Percentiles rank a stretch among this genome's conserved stretches.
Evolutionary conservation across 768 basidiomycete species (phyloP).

Genomic region (Naganishia kalamii): DNA sequence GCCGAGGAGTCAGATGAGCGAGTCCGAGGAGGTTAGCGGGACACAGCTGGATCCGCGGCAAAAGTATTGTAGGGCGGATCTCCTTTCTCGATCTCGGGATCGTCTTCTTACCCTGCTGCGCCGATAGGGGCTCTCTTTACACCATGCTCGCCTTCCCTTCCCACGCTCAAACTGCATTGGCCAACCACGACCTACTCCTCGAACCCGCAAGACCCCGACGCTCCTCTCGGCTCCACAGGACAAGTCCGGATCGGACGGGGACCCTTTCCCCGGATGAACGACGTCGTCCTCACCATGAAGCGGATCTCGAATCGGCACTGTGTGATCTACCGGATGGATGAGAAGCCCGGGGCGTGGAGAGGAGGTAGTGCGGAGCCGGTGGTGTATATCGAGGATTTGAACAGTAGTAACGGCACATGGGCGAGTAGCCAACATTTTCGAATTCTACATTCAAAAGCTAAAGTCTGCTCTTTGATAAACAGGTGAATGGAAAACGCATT

Average conservation of each 20-base stretch:
- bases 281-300: conserved; percentile 37
- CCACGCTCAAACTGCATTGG: conserved; percentile 43
- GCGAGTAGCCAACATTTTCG: conserved; percentile 29
- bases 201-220: neutral
- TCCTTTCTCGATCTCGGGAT: neutral
- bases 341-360: conserved; percentile 4
- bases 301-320: conserved; percentile 42
- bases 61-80: conserved; percentile 40
- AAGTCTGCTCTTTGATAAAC: neutral
- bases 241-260: conserved; percentile 41
- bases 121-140: conserved; percentile 42
- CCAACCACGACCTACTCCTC: conserved; percentile 18
- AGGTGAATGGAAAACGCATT: conserved; percentile 67
- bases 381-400: conserved; percentile 44
- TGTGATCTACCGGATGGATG: conserved; percentile 26
- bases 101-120: neutral
- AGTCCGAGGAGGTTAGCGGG: conserved; percentile 3
- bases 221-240: conserved; percentile 15
- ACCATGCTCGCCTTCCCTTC: conserved; percentile 34
- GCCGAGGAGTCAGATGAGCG: conserved; percentile 9
- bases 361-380: conserved; percentile 26
- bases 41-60: conserved; percentile 36
- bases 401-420: conserved; percentile 69
- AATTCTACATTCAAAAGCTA: neutral
- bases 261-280: conserved; percentile 33